Evolutionary conservation across 768 basidiomycete genomes (phyloP), one percentile per base, ranked within the genome.

Genomic region (Pleurotus cornucopiae): DNA sequence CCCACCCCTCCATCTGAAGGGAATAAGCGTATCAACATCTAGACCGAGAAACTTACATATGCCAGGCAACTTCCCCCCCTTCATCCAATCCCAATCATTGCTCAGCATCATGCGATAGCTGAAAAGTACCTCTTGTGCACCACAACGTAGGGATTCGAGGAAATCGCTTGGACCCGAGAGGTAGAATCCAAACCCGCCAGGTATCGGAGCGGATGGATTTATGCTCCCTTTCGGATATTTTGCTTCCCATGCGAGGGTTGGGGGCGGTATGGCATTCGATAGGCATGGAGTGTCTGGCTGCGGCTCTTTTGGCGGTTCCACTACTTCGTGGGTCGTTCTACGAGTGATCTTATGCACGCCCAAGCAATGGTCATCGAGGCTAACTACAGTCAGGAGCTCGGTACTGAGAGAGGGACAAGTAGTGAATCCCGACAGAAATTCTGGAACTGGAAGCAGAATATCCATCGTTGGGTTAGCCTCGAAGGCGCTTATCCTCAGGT

Each of bases 51-150:
- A 74, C 86, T 62, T 59, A 83, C 85, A 87, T 13, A 86, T 68
- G 9, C 89, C 89, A 30, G 89, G 88, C 13, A 90, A 72, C 63
- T 91, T 91, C 1, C 89, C 89, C 25, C 89, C 89, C 62, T 84
- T 84, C n/a, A 72, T 75, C 78, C 83, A 90, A 38, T 81, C 77
- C 78, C 85, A 90, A 1, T 73, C 84, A 0, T 72, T 64, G 56
- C 83, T 69, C 47, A 90, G 78, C 78, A 83, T 82, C 65, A 88
- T 76, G 2, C 83, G 78, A 63, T 90, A 91, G 57, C 82, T 78
- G 63, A 88, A 73, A 0, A 84, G 59, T 2, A 81, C 82, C 57
- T 91, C 85, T 14, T 66, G 75, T 12, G 82, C 81, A 0, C 69
- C 70, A 11, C 58, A 62, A 14, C 67, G 64, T 46, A 84, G 63